A percentile compares a stretch with the other conserved stretches of the same genome.
Conservation (phyloP, 768 basidiomycete genomes). For the Kwoniella botswanensis region DNA sequence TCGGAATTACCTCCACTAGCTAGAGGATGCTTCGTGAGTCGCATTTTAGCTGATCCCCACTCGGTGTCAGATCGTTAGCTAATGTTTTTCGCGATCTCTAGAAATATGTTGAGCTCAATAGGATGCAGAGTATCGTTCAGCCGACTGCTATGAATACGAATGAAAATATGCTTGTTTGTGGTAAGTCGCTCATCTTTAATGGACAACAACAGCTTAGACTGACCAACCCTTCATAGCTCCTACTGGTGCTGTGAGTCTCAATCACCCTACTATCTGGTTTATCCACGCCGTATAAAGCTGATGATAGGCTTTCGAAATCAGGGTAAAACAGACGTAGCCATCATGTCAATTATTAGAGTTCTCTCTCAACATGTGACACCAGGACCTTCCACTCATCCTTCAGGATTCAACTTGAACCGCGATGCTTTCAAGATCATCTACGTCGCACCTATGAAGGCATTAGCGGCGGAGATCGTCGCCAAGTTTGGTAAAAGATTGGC, state of each 20-base stretch:
- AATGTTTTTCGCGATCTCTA: conserved; percentile 51
- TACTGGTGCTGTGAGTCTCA: conserved; percentile 83
- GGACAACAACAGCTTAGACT: not conserved
- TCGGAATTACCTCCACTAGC: conserved; percentile 76
- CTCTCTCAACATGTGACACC: conserved; percentile 69
- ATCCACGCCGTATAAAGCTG: not conserved
- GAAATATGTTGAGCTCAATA: conserved; percentile 86
- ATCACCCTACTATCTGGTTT: not conserved
- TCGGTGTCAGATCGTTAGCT: not conserved
- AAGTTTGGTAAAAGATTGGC: conserved; percentile 87
- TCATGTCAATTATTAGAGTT: conserved; percentile 89
- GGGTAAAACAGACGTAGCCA: conserved; percentile 99
- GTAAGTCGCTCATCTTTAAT: conserved; percentile 57
- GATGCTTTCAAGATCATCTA: conserved; percentile 95
- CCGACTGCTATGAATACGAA: conserved; percentile 91
- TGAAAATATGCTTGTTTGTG: conserved; percentile 94
- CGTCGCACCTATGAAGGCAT: conserved; percentile 98
- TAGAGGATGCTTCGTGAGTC: conserved; percentile 77
- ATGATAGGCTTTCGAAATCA: conserved; percentile 51
- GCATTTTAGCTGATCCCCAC: not conserved
- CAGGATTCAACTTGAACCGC: conserved; percentile 64
- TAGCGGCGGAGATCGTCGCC: conserved; percentile 91
- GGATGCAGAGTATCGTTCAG: conserved; percentile 94
- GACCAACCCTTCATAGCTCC: conserved; percentile 68
- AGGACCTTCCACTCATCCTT: conserved; percentile 31